Conservation (phyloP, 2,329 filamentous ascomycete species). For the Fusarium sp. region DNA sequence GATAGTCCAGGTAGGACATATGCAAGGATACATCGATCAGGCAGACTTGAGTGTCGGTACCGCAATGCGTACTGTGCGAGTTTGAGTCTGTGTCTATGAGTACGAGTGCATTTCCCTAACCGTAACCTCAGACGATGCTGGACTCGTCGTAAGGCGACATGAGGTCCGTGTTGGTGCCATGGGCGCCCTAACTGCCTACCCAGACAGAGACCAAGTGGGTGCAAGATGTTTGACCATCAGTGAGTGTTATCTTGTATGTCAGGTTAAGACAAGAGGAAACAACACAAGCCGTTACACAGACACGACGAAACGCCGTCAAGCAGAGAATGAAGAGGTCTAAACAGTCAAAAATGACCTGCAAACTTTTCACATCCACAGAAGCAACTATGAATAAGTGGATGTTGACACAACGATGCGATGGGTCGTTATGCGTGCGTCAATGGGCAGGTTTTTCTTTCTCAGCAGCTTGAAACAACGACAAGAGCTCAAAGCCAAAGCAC, state of each 20-base stretch:
- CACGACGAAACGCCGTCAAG: not conserved
- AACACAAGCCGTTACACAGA: conserved; percentile 5
- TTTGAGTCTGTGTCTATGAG: not conserved
- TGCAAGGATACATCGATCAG: conserved; percentile 40
- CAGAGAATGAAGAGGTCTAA: conserved; percentile 1
- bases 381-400: conserved; percentile 34
- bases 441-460: conserved; percentile 5
- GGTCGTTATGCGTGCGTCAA: conserved; percentile 25
- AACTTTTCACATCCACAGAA: conserved; percentile 36
- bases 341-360: conserved; percentile 11
- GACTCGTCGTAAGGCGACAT: conserved; percentile 37
- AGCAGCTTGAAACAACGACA: conserved; percentile 16
- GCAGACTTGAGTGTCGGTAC: conserved; percentile 33
- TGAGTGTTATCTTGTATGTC: conserved; percentile 23
- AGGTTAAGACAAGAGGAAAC: conserved; percentile 14
- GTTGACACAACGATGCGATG: conserved; percentile 25
- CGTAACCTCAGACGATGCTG: conserved; percentile 41
- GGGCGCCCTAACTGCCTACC: conserved; percentile 22
- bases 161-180: conserved; percentile 42
- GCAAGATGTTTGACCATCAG: conserved; percentile 26
- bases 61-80: conserved; percentile 32
- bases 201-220: conserved; percentile 21
- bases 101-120: conserved; percentile 24
- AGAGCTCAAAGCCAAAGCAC: conserved; percentile 3
- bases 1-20: conserved; percentile 21